These are phyloP conservation scores for Pleodorina starrii DNA, from an alignment of 139 green algal genomes.

Conservation along the genomic window DNA sequence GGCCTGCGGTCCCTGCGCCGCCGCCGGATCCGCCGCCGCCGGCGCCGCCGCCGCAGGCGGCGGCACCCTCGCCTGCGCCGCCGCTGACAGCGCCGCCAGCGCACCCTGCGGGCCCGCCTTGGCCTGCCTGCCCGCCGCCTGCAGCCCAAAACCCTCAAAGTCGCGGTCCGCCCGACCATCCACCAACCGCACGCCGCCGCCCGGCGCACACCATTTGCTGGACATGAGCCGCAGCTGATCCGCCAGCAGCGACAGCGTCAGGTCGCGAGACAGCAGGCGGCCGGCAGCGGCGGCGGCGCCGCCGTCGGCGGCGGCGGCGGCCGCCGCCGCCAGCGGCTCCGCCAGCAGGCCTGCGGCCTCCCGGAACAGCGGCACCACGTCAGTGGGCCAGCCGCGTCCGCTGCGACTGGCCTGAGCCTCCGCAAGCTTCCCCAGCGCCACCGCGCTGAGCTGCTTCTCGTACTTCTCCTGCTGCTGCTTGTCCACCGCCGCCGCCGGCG, in stretches of 20 bases:
- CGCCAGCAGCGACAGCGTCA: neutral
- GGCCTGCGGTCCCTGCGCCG: neutral
- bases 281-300: neutral
- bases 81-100: neutral
- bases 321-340: neutral
- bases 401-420: neutral
- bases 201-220: neutral
- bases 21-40: neutral
- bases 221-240: neutral
- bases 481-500: too few species aligned
- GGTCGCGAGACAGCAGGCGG: neutral
- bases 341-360: neutral
- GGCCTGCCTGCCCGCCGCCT: neutral
- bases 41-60: neutral
- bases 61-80: conserved; percentile 14
- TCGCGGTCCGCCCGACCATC: neutral
- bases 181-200: neutral
- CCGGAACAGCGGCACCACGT: neutral
- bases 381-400: neutral
- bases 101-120: neutral
- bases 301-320: too few species aligned
- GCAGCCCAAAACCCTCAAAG: neutral
- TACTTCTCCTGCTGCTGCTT: too few species aligned
- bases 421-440: neutral
- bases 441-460: neutral